Conservation (phyloP, 1,284 basidiomycete species). For the Acaromyces ingoldii region DNA sequence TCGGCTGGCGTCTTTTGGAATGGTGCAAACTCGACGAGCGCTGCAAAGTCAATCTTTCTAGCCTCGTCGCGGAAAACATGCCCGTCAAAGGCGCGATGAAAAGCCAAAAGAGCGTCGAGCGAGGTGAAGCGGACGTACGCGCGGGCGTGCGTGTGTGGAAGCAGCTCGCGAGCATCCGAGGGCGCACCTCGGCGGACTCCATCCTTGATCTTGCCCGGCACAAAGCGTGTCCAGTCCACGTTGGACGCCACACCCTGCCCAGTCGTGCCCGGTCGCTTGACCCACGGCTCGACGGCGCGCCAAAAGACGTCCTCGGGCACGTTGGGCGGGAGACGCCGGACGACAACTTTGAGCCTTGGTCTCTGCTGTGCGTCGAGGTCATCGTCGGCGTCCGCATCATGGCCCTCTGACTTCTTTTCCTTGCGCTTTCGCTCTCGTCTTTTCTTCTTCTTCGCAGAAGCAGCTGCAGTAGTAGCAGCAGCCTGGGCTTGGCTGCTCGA, state of each 20-base stretch:
- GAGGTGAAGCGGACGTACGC: slow-evolving; percentile 87
- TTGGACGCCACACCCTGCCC: slow-evolving; percentile 66
- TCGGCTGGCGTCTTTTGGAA: slow-evolving; percentile 76
- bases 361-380: not conserved
- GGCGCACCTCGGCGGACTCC: not conserved
- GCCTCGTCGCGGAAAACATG: slow-evolving; percentile 89
- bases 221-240: slow-evolving; percentile 28
- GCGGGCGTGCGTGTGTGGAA: slow-evolving; percentile 58
- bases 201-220: slow-evolving; percentile 35
- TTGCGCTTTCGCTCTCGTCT: slow-evolving; percentile 9
- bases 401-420: not conserved
- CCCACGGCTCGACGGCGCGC: slow-evolving; percentile 80
- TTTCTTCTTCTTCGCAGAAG: not conserved
- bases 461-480: too few species aligned
- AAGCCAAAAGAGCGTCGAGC: slow-evolving; percentile 66
- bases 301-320: slow-evolving; percentile 89
- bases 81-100: slow-evolving; percentile 81
- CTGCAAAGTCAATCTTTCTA: slow-evolving; percentile 77
- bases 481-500: too few species aligned
- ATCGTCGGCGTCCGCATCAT: not conserved
- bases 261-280: slow-evolving; percentile 67
- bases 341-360: slow-evolving; percentile 71
- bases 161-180: not conserved
- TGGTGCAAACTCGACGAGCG: slow-evolving; percentile 88
- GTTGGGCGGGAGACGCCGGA: slow-evolving; percentile 82